Base-by-base conservation (phyloP, 345 rosid species). In the Cardamine occulta region DNA sequence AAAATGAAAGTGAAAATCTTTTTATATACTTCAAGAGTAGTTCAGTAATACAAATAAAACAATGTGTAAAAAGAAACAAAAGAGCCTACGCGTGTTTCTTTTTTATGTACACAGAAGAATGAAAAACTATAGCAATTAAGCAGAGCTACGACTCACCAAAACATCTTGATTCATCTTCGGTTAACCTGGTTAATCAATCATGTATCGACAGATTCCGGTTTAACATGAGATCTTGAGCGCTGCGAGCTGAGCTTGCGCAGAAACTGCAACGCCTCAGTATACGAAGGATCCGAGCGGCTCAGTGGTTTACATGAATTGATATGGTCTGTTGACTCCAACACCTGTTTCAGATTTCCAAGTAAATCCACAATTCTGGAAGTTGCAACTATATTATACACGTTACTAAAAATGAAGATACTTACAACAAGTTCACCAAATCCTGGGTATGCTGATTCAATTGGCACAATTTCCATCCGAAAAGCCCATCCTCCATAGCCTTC, bases 401-500 rank as follows among this genome's bases (percentile, higher is more conserved):
- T 40, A 13, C 47, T 15, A 13, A 4, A 17, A 6, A 51, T 24
- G 45, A 24, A 53, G 66, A 52, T 48, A 86, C 99, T 85, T 83
- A 95, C 98, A 67, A 95, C 88, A 68, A 92, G 86, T 74, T 95
- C 97, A 74, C 99, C 99, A 81, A 86, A 95, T 82, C 99, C 97
- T 75, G 99, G 98, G 76, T 92, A 95, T 14, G 98, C 97, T 26
- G 99, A 95, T 80, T 95, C 99, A 10, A 92, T 88, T 15, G 99
- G 88, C 49, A 92, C 99, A n/a, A 95, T 82, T 78, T 95, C 99
- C 96, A 88, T 76, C 66, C 99, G 86, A 24, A 90, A 84, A 45
- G 99, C 99, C 97, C 97, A 92, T 77, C 98, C 99, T 64, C 99
- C 97, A 56, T 90, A 95, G 37, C 99, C 98, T 87, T 92, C 97